These are phyloP conservation scores for Coemansia pectinata DNA, from an alignment of 192 early-diverging fungal genomes.

Conservation along the genomic window DNA sequence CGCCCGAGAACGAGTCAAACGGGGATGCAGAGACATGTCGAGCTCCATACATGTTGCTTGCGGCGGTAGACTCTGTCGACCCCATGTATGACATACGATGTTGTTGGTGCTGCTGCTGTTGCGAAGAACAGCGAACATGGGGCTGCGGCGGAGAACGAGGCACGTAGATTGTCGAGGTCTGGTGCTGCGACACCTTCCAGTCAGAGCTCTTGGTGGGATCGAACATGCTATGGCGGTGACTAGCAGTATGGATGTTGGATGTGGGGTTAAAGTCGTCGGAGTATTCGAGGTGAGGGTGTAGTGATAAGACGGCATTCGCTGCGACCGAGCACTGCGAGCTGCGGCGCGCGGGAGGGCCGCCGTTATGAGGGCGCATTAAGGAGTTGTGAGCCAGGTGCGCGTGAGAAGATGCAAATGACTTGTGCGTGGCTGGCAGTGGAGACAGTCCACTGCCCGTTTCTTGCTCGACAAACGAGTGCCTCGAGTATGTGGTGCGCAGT, in stretches of 20 bases:
- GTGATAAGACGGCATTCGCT: slow-evolving; percentile 2
- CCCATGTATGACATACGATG: slow-evolving; percentile 7
- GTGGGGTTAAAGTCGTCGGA: not conserved
- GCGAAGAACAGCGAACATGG: not conserved
- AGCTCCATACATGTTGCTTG: not conserved
- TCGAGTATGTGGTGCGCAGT: slow-evolving; percentile 7
- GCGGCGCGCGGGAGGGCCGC: slow-evolving; percentile 16
- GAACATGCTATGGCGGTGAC: slow-evolving; percentile 5
- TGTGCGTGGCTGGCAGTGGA: not conserved
- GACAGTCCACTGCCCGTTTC: not conserved
- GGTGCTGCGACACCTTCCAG: not conserved
- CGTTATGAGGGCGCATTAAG: not conserved
- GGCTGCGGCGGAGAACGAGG: slow-evolving; percentile 3
- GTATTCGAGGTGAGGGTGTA: slow-evolving; percentile 5
- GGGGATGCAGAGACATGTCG: slow-evolving; percentile 9
- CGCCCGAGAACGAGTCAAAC: slow-evolving; percentile 18
- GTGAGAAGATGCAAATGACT: not conserved
- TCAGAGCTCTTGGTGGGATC: slow-evolving; percentile 1
- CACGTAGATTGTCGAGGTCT: slow-evolving; percentile 2
- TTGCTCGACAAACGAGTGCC: slow-evolving; percentile 15
- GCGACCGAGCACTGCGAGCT: slow-evolving; percentile 44
- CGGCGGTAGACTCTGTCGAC: not conserved
- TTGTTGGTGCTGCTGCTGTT: not conserved
- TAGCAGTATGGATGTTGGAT: not conserved
- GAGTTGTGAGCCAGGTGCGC: not conserved